A percentile compares a stretch with the other conserved stretches of the same genome.
phyloP scores from a whole-genome alignment of 148 eudicot species.

The Diospyros kaki region DNA sequence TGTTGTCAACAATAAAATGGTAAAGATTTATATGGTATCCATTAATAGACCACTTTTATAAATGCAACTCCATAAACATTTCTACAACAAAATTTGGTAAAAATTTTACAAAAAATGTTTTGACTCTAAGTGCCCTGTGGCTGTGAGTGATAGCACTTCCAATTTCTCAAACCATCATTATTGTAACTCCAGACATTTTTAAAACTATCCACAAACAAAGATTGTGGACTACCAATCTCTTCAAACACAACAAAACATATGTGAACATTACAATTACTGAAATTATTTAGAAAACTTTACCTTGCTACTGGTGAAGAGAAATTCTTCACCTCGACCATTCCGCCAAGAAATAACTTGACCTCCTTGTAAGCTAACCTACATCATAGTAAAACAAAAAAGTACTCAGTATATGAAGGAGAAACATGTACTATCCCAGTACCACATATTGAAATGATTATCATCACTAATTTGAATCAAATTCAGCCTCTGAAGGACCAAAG shows the following conservation, averaged over 20 bases:
- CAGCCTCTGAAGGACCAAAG: background rate
- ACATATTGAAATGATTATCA: background rate
- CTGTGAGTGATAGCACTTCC: background rate
- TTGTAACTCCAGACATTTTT: background rate
- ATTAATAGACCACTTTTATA: too few species aligned
- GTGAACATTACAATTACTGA: background rate
- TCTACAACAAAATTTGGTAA: background rate
- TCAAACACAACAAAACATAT: background rate
- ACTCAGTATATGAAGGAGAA: background rate
- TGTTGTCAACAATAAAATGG: too few species aligned
- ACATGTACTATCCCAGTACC: background rate
- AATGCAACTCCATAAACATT: background rate
- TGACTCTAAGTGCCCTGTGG: background rate
- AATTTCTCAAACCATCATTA: background rate
- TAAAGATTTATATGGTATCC: too few species aligned
- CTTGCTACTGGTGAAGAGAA: constrained; percentile 81
- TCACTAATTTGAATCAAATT: background rate
- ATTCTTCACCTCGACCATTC: constrained; percentile 88
- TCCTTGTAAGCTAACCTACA: constrained; percentile 78
- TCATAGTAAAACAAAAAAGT: background rate
- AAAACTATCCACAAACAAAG: constrained; percentile 3
- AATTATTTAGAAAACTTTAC: constrained; percentile 24
- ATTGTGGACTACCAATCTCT: background rate
- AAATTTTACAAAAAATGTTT: background rate
- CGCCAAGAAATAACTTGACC: constrained; percentile 93